A percentile compares a stretch with the other conserved stretches of the same genome.
phyloP scores from a whole-genome alignment of 352 stramenopile genomes.

The Elongisporangium senticosum region DNA sequence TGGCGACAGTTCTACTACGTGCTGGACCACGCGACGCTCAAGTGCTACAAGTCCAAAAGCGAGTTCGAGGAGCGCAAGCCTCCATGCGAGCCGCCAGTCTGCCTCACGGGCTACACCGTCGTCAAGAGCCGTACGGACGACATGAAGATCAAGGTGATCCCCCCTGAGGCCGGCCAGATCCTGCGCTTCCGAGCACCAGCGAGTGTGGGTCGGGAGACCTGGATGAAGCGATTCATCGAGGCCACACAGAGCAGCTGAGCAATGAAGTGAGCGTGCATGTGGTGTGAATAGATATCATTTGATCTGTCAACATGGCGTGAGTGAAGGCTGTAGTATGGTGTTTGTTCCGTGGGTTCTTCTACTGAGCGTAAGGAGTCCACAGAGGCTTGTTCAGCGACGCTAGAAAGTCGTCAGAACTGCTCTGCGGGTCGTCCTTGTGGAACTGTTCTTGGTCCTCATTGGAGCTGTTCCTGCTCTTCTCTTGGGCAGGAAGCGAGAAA shows the following conservation, averaged over 20 bases:
- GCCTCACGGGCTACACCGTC: conserved; percentile 61
- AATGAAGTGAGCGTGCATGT: background rate
- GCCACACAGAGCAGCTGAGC: conserved; percentile 33
- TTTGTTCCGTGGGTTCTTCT: conserved; percentile 2
- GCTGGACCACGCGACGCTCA: conserved; percentile 56
- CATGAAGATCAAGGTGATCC: conserved; percentile 76
- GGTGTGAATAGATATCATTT: background rate
- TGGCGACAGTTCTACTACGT: conserved; percentile 81
- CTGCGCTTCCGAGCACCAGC: conserved; percentile 67
- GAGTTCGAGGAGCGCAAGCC: conserved; percentile 53
- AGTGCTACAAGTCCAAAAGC: conserved; percentile 74
- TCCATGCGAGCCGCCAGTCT: conserved; percentile 42
- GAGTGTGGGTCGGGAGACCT: conserved; percentile 66
- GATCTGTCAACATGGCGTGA: background rate
- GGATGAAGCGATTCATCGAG: conserved; percentile 74
- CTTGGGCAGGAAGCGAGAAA: conserved; percentile 11
- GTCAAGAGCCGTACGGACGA: conserved; percentile 70
- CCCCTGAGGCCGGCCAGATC: conserved; percentile 58
- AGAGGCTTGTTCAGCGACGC: conserved; percentile 32
- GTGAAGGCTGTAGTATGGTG: conserved; percentile 1
- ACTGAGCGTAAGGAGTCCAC: conserved; percentile 1
- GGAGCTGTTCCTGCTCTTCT: background rate
- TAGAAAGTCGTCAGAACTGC: conserved; percentile 15
- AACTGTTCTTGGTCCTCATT: background rate
- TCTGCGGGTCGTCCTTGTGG: conserved; percentile 3